Conservation (phyloP, 2,329 filamentous ascomycete species). For the Exophiala phaeomuriformis region DNA sequence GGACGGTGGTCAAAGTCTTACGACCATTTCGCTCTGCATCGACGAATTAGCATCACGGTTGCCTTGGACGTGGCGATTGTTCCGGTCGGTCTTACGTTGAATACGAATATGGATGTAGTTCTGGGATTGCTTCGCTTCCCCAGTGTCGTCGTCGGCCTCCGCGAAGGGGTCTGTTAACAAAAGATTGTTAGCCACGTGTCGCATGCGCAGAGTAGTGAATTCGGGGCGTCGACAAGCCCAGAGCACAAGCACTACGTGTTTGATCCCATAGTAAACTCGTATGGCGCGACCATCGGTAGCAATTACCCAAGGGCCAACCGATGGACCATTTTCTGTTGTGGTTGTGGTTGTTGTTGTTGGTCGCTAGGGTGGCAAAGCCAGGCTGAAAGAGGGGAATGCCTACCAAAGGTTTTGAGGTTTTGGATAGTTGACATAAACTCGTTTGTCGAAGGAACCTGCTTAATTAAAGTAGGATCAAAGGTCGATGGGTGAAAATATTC, state of each 20-base stretch:
- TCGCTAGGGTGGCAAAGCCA: slow-evolving; percentile 3
- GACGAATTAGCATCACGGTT: slow-evolving; percentile 11
- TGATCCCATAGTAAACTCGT: too few relatives aligned
- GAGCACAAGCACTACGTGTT: too few relatives aligned
- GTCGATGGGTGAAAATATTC: not conserved
- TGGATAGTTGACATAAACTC: slow-evolving; percentile 94
- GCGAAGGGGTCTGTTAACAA: slow-evolving; percentile 89
- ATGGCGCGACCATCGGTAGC: too few relatives aligned
- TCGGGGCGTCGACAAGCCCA: not conserved
- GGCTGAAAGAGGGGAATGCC: slow-evolving; percentile 36
- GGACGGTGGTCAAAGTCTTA: slow-evolving; percentile 99
- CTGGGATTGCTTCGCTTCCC: slow-evolving; percentile 88
- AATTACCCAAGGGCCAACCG: not conserved
- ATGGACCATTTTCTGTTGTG: not conserved
- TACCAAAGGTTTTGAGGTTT: slow-evolving; percentile 95
- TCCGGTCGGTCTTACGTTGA: slow-evolving; percentile 65
- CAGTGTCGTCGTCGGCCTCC: slow-evolving; percentile 99
- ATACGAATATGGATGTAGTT: slow-evolving; percentile 99
- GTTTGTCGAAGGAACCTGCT: slow-evolving; percentile 32
- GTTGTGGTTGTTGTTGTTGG: not conserved
- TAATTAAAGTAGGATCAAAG: not conserved
- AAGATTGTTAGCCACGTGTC: slow-evolving; percentile 11
- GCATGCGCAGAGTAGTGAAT: not conserved
- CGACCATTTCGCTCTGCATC: slow-evolving; percentile 96
- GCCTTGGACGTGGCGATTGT: not conserved